Evolutionary conservation across 345 rosid genomes (phyloP).

Genomic region (Pugionium cornutum): DNA sequence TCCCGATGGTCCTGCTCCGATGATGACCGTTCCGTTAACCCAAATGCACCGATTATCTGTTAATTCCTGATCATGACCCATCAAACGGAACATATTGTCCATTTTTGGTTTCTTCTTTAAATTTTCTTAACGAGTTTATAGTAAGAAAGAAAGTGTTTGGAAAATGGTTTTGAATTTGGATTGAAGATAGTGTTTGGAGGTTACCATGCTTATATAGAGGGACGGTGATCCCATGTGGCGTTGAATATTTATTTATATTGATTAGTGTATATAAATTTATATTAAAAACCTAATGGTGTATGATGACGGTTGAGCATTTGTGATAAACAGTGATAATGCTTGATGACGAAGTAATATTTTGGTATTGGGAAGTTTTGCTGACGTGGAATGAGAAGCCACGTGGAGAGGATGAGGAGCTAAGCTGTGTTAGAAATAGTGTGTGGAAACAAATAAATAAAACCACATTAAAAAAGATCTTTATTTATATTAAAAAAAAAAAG

Average conservation of each 20-base stretch:
- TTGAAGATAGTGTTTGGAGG: conserved; percentile 29
- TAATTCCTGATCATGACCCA: conserved; percentile 48
- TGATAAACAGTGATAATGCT: conserved; percentile 34
- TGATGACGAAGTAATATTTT: conserved; percentile 28
- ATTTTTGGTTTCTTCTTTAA: conserved; percentile 14
- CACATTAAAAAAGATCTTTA: conserved; percentile 26
- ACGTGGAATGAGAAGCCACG: conserved; percentile 41
- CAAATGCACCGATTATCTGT: conserved; percentile 47
- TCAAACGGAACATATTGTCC: conserved; percentile 50
- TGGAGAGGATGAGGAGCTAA: conserved; percentile 43
- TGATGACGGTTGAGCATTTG: conserved; percentile 38
- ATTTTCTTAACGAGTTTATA: conserved; percentile 1
- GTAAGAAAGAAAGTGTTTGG: conserved; percentile 3
- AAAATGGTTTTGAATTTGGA: conserved; percentile 31
- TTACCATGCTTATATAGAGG: conserved; percentile 33
- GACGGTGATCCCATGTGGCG: conserved; percentile 32
- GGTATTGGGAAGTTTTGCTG: conserved; percentile 30
- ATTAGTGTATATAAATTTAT: background rate
- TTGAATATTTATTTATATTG: conserved; percentile 27
- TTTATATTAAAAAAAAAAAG: conserved; percentile 9
- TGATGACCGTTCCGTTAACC: no score
- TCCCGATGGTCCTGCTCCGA: no score
- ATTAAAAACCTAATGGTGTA: conserved; percentile 26
- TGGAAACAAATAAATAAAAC: conserved; percentile 30
- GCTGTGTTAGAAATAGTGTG: conserved; percentile 25